Conservation (phyloP, 2,329 filamentous ascomycete genomes). For the Penicillium sp. region DNA sequence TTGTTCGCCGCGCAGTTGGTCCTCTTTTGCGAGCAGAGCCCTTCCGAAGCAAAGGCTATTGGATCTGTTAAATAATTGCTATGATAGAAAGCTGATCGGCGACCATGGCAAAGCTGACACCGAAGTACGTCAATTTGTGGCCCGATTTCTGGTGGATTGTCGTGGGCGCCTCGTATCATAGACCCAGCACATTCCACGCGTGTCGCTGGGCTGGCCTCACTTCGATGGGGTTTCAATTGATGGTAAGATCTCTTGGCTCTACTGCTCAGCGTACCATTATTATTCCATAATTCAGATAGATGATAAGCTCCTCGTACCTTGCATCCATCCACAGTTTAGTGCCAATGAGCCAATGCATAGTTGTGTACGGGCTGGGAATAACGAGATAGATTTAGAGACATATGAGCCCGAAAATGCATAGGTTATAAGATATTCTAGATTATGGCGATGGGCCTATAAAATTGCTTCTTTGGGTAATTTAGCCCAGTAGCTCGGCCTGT, state of each 20-base stretch:
- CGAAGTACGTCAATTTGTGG: neutral
- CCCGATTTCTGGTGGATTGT: neutral
- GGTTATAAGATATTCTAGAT: neutral
- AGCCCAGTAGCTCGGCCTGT: neutral
- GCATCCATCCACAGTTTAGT: neutral
- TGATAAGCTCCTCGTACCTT: neutral
- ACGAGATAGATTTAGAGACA: neutral
- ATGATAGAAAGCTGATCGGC: neutral
- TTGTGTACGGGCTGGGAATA: neutral
- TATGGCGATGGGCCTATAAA: neutral
- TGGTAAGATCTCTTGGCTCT: neutral
- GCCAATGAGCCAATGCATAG: slow-evolving; percentile 1
- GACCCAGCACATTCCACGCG: neutral
- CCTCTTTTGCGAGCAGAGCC: neutral
- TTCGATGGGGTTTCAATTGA: neutral
- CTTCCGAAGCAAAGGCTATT: neutral
- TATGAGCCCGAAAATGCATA: neutral
- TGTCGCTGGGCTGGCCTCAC: neutral
- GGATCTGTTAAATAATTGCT: neutral
- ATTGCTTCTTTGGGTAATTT: neutral
- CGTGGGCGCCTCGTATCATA: neutral
- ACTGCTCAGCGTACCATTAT: neutral
- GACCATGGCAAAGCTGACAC: neutral
- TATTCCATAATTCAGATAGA: neutral
- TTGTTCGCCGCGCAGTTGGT: neutral